Percentiles rank a stretch among this genome's conserved stretches.
phyloP scores from a whole-genome alignment of 148 eudicot genomes.

The Rhododendron kiyosumense region DNA sequence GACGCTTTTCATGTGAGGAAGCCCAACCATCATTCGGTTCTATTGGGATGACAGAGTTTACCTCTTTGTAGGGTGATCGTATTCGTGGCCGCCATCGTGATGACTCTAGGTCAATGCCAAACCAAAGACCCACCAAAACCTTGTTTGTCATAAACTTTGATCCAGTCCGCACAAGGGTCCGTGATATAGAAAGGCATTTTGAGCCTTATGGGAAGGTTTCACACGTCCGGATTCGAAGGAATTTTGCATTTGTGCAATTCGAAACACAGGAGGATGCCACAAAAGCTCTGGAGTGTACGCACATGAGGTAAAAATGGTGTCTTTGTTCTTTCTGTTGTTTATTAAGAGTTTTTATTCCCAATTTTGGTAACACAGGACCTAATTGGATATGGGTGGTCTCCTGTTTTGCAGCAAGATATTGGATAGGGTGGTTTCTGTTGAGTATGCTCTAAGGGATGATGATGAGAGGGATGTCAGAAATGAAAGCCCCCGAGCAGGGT shows the following conservation, averaged over 20 bases:
- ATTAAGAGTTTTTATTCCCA: background rate
- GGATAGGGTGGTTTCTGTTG: conserved; percentile 91
- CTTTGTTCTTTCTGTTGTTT: background rate
- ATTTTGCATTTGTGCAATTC: conserved; percentile 87
- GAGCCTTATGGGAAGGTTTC: conserved; percentile 72
- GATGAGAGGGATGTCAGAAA: conserved; percentile 57
- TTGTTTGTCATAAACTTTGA: conserved; percentile 89
- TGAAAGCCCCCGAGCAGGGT: conserved; percentile 61
- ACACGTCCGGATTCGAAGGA: conserved; percentile 62
- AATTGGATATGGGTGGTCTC: background rate
- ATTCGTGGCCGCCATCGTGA: conserved; percentile 54
- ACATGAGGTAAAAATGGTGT: conserved; percentile 57
- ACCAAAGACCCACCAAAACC: conserved; percentile 73
- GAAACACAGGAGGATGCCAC: conserved; percentile 82
- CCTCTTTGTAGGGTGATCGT: conserved; percentile 63
- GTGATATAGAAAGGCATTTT: conserved; percentile 75
- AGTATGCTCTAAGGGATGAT: conserved; percentile 90
- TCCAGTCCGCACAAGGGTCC: conserved; percentile 50
- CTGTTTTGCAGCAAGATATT: conserved; percentile 60
- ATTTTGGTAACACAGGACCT: background rate
- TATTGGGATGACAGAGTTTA: background rate
- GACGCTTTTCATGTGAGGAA: too few species aligned
- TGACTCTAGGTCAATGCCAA: conserved; percentile 45
- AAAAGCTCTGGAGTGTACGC: conserved; percentile 78
- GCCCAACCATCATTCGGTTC: background rate